Evolutionary conservation across 2,329 filamentous ascomycete species (phyloP), one percentile per base, ranked within the genome.

Genomic region (Akanthomyces lecanii): DNA sequence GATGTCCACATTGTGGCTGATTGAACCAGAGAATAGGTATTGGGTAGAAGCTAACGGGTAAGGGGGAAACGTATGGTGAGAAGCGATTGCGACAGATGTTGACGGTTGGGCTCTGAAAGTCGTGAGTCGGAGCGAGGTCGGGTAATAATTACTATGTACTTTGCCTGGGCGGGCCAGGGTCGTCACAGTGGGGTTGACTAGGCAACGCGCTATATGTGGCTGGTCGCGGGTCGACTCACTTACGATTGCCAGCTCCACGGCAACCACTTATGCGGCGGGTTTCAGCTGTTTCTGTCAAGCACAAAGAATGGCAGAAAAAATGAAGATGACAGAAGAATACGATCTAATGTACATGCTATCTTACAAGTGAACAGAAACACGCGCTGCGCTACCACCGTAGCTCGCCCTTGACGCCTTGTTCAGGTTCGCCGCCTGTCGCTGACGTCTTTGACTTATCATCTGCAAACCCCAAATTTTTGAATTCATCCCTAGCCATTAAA

Each of bases 401-500:
- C 63, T 77, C 74, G 53, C 75, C 76, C 67, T 76, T 77, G 64
- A 71, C 69, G 51, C 70, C 71, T 60, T 71, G 75, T 68, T 75
- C 71, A 21, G 73, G 67, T 52, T 71, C 66, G 14, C 44, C 63
- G 64, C 69, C 65, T 68, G 66, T 57, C 65, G 51, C 16, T 57
- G 55, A 51, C 66, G 60, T 60, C 64, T 62, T 59, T 51, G 68
- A 68, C 36, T 66, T 63, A 62, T 68, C 65, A 53, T 73, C 71
- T 52, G 80, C 69, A 69, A 96, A 95, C 0, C 95, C 95, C 47
- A 99, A 80, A 72, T 99, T 99, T 76, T 90, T 92, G 76, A 98
- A 95, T 64, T 96, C 91, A 72, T 99, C 95, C 69, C 85, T 91
- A 8, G 93, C 93, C 95, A 99, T 99, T 38, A 99, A 80, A 72